phyloP scores from a whole-genome alignment of 371 early-diverging fungal species.

The Mucor racemosus region DNA sequence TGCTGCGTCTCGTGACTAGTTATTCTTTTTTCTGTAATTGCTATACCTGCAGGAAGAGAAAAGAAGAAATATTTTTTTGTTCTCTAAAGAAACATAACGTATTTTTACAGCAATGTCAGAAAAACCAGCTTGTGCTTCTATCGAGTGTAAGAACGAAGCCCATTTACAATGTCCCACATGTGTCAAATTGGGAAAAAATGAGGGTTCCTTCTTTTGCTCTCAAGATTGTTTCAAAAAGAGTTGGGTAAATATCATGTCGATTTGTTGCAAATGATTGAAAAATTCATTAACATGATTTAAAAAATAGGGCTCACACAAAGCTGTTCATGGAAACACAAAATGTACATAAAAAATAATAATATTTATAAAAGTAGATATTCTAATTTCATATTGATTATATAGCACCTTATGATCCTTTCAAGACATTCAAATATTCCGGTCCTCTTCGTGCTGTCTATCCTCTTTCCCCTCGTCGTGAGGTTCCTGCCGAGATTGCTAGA shows the following conservation, averaged over 20 bases:
- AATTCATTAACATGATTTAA: neutral
- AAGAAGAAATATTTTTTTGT: neutral
- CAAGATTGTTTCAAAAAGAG: constrained; percentile 88
- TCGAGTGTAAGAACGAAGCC: constrained; percentile 76
- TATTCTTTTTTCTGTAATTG: too few relatives aligned
- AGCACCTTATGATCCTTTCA: constrained; percentile 81
- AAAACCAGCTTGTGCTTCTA: constrained; percentile 30
- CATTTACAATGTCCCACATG: constrained; percentile 90
- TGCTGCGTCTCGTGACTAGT: too few relatives aligned
- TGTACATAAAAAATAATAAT: neutral
- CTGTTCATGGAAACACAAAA: constrained; percentile 45
- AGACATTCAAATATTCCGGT: constrained; percentile 81
- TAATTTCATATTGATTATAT: neutral
- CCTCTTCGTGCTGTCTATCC: constrained; percentile 87
- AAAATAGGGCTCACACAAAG: constrained; percentile 61
- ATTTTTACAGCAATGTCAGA: constrained; percentile 8
- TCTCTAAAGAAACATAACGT: neutral
- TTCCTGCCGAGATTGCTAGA: constrained; percentile 75
- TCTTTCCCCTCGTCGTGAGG: constrained; percentile 72
- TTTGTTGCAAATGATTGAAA: neutral
- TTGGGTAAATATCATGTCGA: constrained; percentile 61
- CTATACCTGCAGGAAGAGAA: neutral
- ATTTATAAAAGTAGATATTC: neutral
- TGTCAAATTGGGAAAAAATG: constrained; percentile 69
- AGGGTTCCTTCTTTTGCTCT: constrained; percentile 80